phyloP scores from a whole-genome alignment of 192 early-diverging fungal genomes.

The Backusella psychrophila region DNA sequence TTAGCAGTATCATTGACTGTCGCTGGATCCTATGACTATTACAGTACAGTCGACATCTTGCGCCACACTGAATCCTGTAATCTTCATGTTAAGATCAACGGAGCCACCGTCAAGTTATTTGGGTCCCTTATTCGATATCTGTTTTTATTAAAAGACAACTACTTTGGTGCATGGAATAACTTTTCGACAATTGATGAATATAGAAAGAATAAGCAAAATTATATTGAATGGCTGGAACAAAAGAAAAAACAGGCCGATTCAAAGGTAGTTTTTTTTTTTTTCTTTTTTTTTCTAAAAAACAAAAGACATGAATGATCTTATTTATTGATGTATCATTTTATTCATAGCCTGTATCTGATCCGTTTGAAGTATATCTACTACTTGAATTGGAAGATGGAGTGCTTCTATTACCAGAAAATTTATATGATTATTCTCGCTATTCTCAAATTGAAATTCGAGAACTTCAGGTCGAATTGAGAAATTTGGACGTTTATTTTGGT shows the following conservation, averaged over 20 bases:
- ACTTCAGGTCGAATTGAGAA: constrained; percentile 62
- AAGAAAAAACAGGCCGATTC: constrained; percentile 48
- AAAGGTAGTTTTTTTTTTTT: constrained; percentile 33
- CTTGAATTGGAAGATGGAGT: constrained; percentile 47
- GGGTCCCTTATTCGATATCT: constrained; percentile 67
- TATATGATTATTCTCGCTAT: constrained; percentile 53
- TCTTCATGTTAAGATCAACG: constrained; percentile 42
- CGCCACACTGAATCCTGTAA: constrained; percentile 51
- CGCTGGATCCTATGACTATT: constrained; percentile 54
- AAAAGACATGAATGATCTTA: not conserved
- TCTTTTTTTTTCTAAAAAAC: not conserved
- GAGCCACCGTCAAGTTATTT: constrained; percentile 59
- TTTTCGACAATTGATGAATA: constrained; percentile 68
- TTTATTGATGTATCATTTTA: not conserved
- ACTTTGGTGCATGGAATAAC: constrained; percentile 58
- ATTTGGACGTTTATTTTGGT: constrained; percentile 66
- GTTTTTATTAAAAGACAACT: constrained; percentile 70
- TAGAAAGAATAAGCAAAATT: constrained; percentile 39
- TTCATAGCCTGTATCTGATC: constrained; percentile 37
- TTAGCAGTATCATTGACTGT: constrained; percentile 37
- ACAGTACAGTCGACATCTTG: constrained; percentile 43
- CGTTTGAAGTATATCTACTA: constrained; percentile 55
- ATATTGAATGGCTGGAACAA: constrained; percentile 23
- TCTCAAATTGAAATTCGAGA: constrained; percentile 59
- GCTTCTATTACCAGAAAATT: constrained; percentile 52